Conservation (phyloP, 2,329 filamentous ascomycete species). For the Botrytis porri region DNA sequence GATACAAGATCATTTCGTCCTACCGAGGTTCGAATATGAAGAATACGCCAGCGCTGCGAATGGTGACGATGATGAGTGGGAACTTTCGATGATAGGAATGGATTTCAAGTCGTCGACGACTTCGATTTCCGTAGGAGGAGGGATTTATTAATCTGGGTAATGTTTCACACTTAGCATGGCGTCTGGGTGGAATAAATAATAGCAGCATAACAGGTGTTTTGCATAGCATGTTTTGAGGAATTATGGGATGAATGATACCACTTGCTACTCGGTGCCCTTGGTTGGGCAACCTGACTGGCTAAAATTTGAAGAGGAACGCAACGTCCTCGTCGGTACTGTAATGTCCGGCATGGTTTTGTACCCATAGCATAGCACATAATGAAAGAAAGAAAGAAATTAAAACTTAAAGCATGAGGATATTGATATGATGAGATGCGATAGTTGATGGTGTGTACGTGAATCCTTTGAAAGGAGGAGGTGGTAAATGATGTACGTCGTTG, state of each 20-base stretch:
- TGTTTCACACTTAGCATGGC: constrained; percentile 1
- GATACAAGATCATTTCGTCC: constrained; percentile 13
- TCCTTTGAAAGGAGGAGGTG: neutral
- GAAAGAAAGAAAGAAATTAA: neutral
- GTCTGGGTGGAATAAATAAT: neutral
- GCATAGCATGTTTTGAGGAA: neutral
- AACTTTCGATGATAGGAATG: constrained; percentile 17
- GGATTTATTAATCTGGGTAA: constrained; percentile 1
- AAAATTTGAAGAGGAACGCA: constrained; percentile 1
- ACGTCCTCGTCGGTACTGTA: neutral
- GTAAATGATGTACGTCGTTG: neutral
- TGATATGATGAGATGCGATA: neutral
- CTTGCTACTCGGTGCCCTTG: constrained; percentile 3
- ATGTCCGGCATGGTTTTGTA: neutral
- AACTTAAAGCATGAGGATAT: neutral
- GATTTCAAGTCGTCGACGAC: constrained; percentile 6
- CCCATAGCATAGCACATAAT: constrained; percentile 6
- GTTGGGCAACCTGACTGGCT: neutral
- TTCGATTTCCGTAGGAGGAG: neutral
- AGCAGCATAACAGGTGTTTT: constrained; percentile 2
- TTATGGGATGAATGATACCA: constrained; percentile 16
- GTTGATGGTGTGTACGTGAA: neutral
- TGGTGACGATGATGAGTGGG: constrained; percentile 20
- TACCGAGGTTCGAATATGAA: constrained; percentile 13
- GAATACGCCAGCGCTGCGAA: constrained; percentile 3